Conservation (phyloP, 2,329 filamentous ascomycete species). For the Trichoderma asperellum region DNA sequence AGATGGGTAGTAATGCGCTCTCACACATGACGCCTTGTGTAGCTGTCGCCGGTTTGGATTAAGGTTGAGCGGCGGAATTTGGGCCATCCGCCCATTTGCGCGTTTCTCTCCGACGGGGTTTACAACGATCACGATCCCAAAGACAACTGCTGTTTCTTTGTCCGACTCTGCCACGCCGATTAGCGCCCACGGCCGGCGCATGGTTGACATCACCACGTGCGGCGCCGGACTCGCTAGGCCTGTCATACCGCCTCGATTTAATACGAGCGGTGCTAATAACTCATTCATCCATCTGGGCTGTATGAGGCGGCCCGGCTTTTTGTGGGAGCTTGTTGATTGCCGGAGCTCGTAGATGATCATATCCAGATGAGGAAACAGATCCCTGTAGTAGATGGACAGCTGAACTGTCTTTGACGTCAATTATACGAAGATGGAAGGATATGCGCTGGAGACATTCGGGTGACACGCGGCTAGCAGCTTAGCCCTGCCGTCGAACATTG, state of each 20-base stretch:
- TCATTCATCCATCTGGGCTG: not conserved
- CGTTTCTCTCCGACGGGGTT: slow-evolving; percentile 11
- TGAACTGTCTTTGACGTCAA: slow-evolving; percentile 22
- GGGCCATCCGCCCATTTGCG: not conserved
- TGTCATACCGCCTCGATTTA: not conserved
- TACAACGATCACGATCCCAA: not conserved
- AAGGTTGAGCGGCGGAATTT: slow-evolving; percentile 1
- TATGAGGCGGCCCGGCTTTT: not conserved
- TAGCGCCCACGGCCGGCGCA: not conserved
- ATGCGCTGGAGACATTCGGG: not conserved
- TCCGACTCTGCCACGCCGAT: not conserved
- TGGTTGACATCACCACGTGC: slow-evolving; percentile 20
- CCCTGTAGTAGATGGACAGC: not conserved
- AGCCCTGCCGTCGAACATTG: slow-evolving; percentile 2
- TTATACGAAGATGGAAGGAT: not conserved
- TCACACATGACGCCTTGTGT: not conserved
- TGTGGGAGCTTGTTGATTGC: not conserved
- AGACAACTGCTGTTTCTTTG: not conserved
- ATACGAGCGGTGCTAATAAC: not conserved
- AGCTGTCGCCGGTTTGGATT: not conserved
- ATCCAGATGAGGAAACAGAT: not conserved
- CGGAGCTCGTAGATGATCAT: not conserved
- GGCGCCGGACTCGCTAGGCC: not conserved
- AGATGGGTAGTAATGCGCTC: not conserved
- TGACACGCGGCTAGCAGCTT: not conserved